phyloP scores from a whole-genome alignment of 1,284 basidiomycete species.

The Ustilago nuda region DNA sequence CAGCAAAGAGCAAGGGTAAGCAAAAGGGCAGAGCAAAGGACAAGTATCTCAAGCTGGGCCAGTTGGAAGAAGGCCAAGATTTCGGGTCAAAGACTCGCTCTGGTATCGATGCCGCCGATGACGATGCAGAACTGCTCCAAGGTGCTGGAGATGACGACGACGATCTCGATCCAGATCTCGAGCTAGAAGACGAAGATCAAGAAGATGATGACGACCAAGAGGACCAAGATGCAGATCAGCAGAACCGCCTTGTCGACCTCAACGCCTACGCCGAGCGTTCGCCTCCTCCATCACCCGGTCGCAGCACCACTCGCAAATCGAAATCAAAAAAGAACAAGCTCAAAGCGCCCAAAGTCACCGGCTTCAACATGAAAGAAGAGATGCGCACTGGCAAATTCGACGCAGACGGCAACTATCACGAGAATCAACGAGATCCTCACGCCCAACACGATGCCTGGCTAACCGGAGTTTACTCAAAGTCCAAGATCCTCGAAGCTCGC shows the following conservation, averaged over 20 bases:
- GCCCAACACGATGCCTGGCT: constrained; percentile 96
- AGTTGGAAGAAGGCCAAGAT: constrained; percentile 77
- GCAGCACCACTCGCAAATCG: constrained; percentile 7
- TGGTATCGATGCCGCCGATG: constrained; percentile 52
- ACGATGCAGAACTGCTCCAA: constrained; percentile 35
- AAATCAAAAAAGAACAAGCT: constrained; percentile 17
- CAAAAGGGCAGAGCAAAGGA: constrained; percentile 16
- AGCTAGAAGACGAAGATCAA: constrained; percentile 58
- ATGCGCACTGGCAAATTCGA: constrained; percentile 97
- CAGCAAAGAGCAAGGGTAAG: constrained; percentile 10
- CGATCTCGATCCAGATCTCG: constrained; percentile 59
- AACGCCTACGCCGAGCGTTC: constrained; percentile 56
- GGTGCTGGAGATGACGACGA: constrained; percentile 35
- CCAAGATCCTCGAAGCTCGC: constrained; percentile 85
- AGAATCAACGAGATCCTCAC: constrained; percentile 83
- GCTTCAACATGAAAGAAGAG: constrained; percentile 99
- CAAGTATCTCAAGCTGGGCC: constrained; percentile 75
- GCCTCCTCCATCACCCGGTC: constrained; percentile 51
- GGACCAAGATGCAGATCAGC: constrained; percentile 30
- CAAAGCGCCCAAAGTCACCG: constrained; percentile 86
- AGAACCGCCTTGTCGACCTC: constrained; percentile 40
- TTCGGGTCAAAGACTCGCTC: constrained; percentile 56
- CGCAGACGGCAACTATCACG: constrained; percentile 87
- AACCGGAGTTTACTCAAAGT: constrained; percentile 82
- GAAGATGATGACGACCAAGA: constrained; percentile 40